Percentiles rank a stretch among this genome's conserved stretches.
Conservation (phyloP, 2,329 filamentous ascomycete species). For the Xylaria sp. region DNA sequence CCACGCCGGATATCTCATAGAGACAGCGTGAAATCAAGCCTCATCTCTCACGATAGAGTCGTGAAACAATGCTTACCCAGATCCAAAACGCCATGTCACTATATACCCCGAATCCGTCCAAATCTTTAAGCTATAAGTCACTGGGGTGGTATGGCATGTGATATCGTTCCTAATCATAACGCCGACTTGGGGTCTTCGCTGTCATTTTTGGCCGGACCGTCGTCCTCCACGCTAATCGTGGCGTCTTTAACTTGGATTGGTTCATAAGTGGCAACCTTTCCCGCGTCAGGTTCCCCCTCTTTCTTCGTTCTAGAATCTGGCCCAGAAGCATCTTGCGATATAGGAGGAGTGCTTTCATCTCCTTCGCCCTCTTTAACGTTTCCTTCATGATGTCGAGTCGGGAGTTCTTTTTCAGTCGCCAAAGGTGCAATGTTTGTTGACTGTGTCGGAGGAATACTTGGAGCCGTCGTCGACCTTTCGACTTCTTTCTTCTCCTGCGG, state of each 20-base stretch:
- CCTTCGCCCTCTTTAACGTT: constrained; percentile 22
- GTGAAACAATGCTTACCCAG: neutral
- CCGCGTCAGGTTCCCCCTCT: neutral
- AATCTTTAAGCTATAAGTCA: neutral
- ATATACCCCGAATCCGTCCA: neutral
- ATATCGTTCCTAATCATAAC: neutral
- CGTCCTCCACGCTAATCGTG: neutral
- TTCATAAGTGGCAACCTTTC: constrained; percentile 3
- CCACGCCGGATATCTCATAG: constrained; percentile 6
- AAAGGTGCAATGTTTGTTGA: constrained; percentile 24
- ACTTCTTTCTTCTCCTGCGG: constrained; percentile 33
- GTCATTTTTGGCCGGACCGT: neutral
- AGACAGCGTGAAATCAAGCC: neutral
- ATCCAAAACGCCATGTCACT: constrained; percentile 4
- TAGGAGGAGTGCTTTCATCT: constrained; percentile 22
- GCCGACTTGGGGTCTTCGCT: constrained; percentile 3
- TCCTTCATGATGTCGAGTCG: constrained; percentile 27
- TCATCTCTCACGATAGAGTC: neutral
- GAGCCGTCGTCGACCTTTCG: constrained; percentile 22
- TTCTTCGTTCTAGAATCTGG: neutral
- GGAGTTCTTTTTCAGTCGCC: constrained; percentile 29
- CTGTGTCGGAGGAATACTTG: constrained; percentile 23
- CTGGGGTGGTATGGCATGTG: constrained; percentile 1
- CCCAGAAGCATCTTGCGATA: neutral
- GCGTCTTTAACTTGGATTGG: constrained; percentile 12